Evolutionary conservation across 108 stramenopile genomes (phyloP).

Genomic region (Chaetoceros muelleri): DNA sequence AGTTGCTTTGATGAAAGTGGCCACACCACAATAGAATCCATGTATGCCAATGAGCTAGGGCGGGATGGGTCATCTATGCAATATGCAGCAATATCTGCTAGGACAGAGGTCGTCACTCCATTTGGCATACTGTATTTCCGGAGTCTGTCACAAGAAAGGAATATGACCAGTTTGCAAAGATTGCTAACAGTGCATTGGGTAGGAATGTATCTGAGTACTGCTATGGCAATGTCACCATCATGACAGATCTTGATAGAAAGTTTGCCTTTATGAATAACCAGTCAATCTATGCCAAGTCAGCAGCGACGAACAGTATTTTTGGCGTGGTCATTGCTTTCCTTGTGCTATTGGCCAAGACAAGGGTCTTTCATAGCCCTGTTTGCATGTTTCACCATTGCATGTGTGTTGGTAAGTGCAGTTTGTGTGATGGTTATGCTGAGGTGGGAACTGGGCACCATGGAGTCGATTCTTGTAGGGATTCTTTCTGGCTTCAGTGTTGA

Average conservation of each 20-base stretch:
- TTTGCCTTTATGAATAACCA: constrained; percentile 54
- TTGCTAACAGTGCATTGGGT: constrained; percentile 19
- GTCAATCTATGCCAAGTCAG: constrained; percentile 24
- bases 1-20: constrained; percentile 28
- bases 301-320: constrained; percentile 22
- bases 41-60: constrained; percentile 25
- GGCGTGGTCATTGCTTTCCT: constrained; percentile 38
- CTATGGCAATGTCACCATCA: no score
- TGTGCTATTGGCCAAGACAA: constrained; percentile 29
- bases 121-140: constrained; percentile 12
- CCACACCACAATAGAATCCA: constrained; percentile 9
- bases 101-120: constrained; percentile 21
- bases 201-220: no score
- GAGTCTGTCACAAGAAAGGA: constrained; percentile 22
- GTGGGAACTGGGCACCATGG: constrained; percentile 29
- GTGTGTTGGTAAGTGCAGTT: constrained; percentile 29
- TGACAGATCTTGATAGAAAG: constrained; percentile 41
- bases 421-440: constrained; percentile 36
- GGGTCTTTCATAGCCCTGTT: constrained; percentile 31
- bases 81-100: constrained; percentile 24
- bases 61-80: constrained; percentile 25
- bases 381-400: constrained; percentile 32
- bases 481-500: constrained; percentile 33
- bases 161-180: constrained; percentile 24
- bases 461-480: constrained; percentile 31